Conservation (phyloP, 352 stramenopile genomes). For the Albugo candida region DNA sequence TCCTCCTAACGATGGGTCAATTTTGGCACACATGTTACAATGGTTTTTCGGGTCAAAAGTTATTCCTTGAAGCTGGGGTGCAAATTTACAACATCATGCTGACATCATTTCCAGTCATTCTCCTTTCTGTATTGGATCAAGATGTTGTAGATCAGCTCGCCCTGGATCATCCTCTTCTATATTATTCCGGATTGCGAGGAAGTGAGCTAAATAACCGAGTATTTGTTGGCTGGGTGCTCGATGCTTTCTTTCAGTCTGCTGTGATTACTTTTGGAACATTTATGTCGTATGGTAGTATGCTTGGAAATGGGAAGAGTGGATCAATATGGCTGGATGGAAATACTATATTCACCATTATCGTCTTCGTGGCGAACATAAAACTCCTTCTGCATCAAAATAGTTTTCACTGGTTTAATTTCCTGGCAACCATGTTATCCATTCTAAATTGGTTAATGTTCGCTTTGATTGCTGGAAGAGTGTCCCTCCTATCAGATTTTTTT, state of each 20-base stretch:
- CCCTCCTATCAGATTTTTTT: constrained; percentile 38
- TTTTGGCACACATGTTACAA: constrained; percentile 61
- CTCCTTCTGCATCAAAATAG: constrained; percentile 65
- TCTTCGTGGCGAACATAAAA: constrained; percentile 56
- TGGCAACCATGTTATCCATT: constrained; percentile 40
- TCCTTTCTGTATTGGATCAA: constrained; percentile 48
- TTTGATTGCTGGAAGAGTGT: constrained; percentile 26
- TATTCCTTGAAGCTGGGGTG: constrained; percentile 59
- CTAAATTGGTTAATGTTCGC: constrained; percentile 39
- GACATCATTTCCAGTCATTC: constrained; percentile 47
- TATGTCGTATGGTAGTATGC: too few species aligned
- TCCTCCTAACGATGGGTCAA: constrained; percentile 47
- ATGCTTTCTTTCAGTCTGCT: constrained; percentile 50
- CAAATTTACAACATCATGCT: constrained; percentile 68
- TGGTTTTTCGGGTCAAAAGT: constrained; percentile 66
- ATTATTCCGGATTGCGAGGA: constrained; percentile 34
- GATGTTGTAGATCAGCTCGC: constrained; percentile 43
- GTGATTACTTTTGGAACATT: constrained; percentile 33
- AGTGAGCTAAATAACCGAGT: constrained; percentile 41
- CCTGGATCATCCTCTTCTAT: constrained; percentile 53
- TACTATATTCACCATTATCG: constrained; percentile 61
- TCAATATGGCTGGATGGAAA: constrained; percentile 67
- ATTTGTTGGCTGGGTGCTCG: constrained; percentile 48
- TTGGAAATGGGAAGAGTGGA: constrained; percentile 12
- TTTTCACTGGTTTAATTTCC: constrained; percentile 44